Evolutionary conservation across 1,139 yeast species (phyloP), one percentile per base, ranked within the genome.

Genomic region (Geotrichum macrosporum): DNA sequence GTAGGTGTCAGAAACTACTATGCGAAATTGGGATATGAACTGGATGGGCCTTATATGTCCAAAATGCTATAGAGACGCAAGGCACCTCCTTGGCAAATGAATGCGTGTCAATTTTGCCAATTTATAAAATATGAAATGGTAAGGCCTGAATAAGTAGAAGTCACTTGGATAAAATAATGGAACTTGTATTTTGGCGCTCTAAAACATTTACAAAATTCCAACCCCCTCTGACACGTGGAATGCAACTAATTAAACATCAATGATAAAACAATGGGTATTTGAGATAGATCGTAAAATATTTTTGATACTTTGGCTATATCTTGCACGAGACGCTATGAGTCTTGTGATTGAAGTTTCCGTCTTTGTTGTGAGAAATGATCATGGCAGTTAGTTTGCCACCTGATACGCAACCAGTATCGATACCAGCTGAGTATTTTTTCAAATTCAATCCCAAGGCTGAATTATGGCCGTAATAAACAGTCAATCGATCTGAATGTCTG

Each of bases 1-100:
- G 97, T 92, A 35, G 99, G 99, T 55, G 99, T 92, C 16, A 77
- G 99, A 64, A 92, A 89, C 65, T 92, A 92, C 67, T 92, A 92
- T 60, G 92, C 88, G 35, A 84, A 86, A 60, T 74, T 92, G 53
- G 98, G 98, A 1, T 92, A 92, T 67, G 78, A 77, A 56, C 73
- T 92, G 55, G 98, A 92, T 61, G 99, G 99, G 4, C 97, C 97
- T 10, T 92, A 76, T 68, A 92, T 92, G 97, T 87, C 96, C 21
- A 89, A 87, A 63, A 57, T 57, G 61, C 54, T 70, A 41, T 39
- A 39, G 20, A 10, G n/a, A n/a, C n/a, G n/a, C n/a, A n/a, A n/a
- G n/a, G n/a, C n/a, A n/a, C n/a, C n/a, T n/a, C n/a, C n/a, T 16
- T 29, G 16, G 8, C 21, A 37, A 12, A 19, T 19, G 27, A 38